phyloP scores from a whole-genome alignment of 805 yeast species.

The Lipomyces spencermartinsiae region DNA sequence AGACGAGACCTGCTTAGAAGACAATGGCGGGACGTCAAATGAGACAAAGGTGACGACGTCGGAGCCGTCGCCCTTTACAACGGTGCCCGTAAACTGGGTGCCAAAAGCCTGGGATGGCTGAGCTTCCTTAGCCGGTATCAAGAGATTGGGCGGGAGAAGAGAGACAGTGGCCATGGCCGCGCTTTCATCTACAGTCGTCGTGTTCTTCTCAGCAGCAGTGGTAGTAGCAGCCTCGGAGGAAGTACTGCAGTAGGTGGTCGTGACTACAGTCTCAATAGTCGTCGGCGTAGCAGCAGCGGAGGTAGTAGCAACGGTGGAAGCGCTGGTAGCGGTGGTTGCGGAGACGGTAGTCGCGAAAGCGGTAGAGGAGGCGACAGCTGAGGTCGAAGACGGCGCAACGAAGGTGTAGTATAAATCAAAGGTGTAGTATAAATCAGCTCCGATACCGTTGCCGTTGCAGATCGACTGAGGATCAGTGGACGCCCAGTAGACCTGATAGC shows the following conservation, averaged over 20 bases:
- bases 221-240: neutral
- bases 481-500: constrained; percentile 31
- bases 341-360: constrained; percentile 6
- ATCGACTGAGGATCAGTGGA: constrained; percentile 4
- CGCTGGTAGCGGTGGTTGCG: too few species aligned
- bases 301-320: too few species aligned
- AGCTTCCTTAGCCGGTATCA: constrained; percentile 32
- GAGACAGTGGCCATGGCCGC: constrained; percentile 30
- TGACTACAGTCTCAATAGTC: constrained; percentile 12
- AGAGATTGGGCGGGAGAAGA: constrained; percentile 33
- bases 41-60: constrained; percentile 31
- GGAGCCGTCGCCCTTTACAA: constrained; percentile 4
- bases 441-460: constrained; percentile 20
- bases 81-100: constrained; percentile 31
- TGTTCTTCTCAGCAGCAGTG: constrained; percentile 6
- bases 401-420: constrained; percentile 11
- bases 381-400: neutral
- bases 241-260: constrained; percentile 1
- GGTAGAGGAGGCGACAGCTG: constrained; percentile 2
- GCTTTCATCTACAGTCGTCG: neutral
- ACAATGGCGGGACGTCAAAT: constrained; percentile 28
- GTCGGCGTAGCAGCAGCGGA: constrained; percentile 10
- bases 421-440: constrained; percentile 16
- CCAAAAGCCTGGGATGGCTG: constrained; percentile 25
- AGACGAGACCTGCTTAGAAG: constrained; percentile 15